Percentiles rank a stretch among this genome's conserved stretches.
These are phyloP conservation scores for Nemania diffusa DNA, from an alignment of 2,329 filamentous ascomycete species.

Conservation along the genomic window DNA sequence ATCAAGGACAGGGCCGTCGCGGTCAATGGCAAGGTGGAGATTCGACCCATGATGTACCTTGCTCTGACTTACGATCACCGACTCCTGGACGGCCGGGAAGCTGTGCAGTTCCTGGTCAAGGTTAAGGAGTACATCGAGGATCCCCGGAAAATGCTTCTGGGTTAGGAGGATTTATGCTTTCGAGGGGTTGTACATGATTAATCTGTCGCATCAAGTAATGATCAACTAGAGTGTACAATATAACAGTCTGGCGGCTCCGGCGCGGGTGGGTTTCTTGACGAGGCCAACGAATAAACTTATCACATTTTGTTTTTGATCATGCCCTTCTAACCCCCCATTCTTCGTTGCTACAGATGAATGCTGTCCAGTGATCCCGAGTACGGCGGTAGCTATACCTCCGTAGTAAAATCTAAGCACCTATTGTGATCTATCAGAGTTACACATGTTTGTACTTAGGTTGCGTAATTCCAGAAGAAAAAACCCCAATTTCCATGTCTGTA, in stretches of 20 bases:
- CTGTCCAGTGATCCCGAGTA: neutral
- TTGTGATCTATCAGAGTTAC: neutral
- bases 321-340: neutral
- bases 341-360: neutral
- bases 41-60: conserved; percentile 99
- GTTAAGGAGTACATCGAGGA: conserved; percentile 98
- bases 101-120: conserved; percentile 95
- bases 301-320: neutral
- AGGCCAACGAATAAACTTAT: conserved; percentile 17
- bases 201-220: conserved; percentile 26
- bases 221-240: conserved; percentile 37
- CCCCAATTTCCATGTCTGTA: too few species aligned
- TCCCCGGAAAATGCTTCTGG: conserved; percentile 86
- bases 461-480: too few species aligned
- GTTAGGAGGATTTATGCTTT: conserved; percentile 20
- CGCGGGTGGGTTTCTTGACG: conserved; percentile 19
- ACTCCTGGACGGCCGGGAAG: conserved; percentile 92
- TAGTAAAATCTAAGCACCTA: neutral
- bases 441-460: too few species aligned
- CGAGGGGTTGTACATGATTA: conserved; percentile 21
- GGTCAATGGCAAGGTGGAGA: conserved; percentile 92
- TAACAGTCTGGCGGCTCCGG: conserved; percentile 23
- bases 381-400: neutral
- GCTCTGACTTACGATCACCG: conserved; percentile 98
- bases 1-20: conserved; percentile 95